phyloP scores from a whole-genome alignment of 2,329 filamentous ascomycete species.

The Aspergillus sp. region DNA sequence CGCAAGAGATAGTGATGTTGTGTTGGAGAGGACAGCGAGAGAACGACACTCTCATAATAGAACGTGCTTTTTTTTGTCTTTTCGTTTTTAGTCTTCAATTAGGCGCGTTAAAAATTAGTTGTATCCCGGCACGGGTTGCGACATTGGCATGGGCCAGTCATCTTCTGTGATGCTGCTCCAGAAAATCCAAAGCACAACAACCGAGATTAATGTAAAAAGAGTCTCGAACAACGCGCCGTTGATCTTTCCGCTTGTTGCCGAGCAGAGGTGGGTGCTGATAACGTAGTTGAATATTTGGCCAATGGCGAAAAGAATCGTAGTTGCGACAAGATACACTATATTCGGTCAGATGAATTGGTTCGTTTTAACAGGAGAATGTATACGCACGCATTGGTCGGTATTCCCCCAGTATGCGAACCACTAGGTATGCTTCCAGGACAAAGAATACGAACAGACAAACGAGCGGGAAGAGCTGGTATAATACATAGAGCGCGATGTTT shows the following conservation, averaged over 20 bases:
- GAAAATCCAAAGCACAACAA: constrained; percentile 86
- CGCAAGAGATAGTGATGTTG: neutral
- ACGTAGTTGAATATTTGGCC: constrained; percentile 97
- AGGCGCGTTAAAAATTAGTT: constrained; percentile 15
- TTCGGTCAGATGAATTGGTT: neutral
- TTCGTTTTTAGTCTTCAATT: neutral
- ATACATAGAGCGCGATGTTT: constrained; percentile 84
- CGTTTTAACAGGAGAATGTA: neutral
- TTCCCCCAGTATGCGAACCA: constrained; percentile 83
- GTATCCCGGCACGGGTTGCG: constrained; percentile 27
- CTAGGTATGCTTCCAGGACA: constrained; percentile 77
- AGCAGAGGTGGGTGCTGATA: constrained; percentile 86
- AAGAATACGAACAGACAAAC: constrained; percentile 88
- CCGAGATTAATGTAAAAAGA: constrained; percentile 82
- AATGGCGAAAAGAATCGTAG: constrained; percentile 79
- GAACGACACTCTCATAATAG: neutral
- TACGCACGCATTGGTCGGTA: constrained; percentile 77
- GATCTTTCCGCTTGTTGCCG: constrained; percentile 78
- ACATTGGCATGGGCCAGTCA: constrained; percentile 74
- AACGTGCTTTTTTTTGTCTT: neutral
- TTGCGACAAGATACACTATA: constrained; percentile 69
- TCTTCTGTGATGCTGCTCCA: constrained; percentile 99
- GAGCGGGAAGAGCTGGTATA: constrained; percentile 87
- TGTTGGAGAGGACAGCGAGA: neutral
- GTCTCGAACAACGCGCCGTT: constrained; percentile 93